A percentile compares a stretch with the other conserved stretches of the same genome.
These are phyloP conservation scores for Podaxis pistillaris DNA, from an alignment of 768 basidiomycete species.

Conservation along the genomic window DNA sequence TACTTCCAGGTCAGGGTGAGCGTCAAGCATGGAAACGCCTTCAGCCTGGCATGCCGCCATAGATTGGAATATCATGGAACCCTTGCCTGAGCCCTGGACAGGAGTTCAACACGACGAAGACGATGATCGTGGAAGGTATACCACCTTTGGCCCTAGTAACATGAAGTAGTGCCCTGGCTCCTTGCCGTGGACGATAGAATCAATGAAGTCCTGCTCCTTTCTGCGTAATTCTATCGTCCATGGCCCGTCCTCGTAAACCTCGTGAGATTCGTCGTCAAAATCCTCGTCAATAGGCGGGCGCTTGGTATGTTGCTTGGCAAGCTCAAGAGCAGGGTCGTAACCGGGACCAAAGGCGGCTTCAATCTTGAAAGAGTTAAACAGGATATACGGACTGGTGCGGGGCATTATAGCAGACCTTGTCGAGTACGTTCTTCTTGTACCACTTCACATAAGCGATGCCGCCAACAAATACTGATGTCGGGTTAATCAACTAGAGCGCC, in stretches of 20 bases:
- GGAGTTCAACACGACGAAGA: conserved; percentile 6
- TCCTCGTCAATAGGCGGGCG: conserved; percentile 24
- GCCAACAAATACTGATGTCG: conserved; percentile 58
- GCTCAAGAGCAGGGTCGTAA: conserved; percentile 80
- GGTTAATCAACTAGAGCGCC: conserved; percentile 7
- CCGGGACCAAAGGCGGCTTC: conserved; percentile 76
- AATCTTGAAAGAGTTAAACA: conserved; percentile 45
- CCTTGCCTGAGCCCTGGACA: conserved; percentile 72
- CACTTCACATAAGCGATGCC: conserved; percentile 71
- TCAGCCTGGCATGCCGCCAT: conserved; percentile 73
- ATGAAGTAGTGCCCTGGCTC: conserved; percentile 75
- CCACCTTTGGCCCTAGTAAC: conserved; percentile 79
- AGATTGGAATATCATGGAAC: conserved; percentile 80
- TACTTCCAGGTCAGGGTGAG: conserved; percentile 84
- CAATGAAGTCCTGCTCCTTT: conserved; percentile 72
- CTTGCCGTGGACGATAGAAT: conserved; percentile 74
- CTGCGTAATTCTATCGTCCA: conserved; percentile 67
- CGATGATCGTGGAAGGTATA: conserved; percentile 22
- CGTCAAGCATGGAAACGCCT: conserved; percentile 75
- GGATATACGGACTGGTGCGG: not conserved
- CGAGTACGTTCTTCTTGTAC: conserved; percentile 82
- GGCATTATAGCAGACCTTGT: conserved; percentile 53
- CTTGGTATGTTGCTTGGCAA: conserved; percentile 49
- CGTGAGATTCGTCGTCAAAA: conserved; percentile 26
- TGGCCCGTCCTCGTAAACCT: conserved; percentile 32